Evolutionary conservation across 371 early-diverging fungal species (phyloP).

Genomic region (Catenaria anguillulae): DNA sequence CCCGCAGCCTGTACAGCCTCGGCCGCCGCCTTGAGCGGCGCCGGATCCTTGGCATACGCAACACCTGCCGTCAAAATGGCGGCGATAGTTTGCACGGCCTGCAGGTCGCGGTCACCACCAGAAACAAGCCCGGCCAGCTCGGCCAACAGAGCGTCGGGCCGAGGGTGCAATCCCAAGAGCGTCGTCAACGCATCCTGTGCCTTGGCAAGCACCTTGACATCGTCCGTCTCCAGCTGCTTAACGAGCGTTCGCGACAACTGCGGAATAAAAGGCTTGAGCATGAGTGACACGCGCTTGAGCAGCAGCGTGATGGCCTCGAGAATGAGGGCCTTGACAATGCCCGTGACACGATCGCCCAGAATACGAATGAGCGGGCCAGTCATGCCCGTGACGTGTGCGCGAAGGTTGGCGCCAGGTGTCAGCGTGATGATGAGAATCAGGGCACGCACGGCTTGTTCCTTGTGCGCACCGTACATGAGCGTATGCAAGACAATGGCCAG

Average conservation of each 20-base stretch:
- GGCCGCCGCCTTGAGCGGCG: neutral
- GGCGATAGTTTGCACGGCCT: neutral
- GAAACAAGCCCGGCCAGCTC: constrained; percentile 32
- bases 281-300: constrained; percentile 62
- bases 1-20: neutral
- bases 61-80: neutral
- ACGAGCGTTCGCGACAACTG: constrained; percentile 94
- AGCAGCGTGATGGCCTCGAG: constrained; percentile 63
- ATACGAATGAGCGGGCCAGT: constrained; percentile 95
- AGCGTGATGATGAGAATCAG: neutral
- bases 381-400: constrained; percentile 47
- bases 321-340: constrained; percentile 81
- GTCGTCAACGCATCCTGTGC: constrained; percentile 65
- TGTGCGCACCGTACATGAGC: constrained; percentile 70
- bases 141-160: constrained; percentile 70
- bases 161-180: constrained; percentile 61
- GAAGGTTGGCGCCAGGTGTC: constrained; percentile 1
- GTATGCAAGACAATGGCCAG: constrained; percentile 87
- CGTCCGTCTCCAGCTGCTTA: constrained; percentile 67
- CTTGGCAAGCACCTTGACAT: constrained; percentile 49
- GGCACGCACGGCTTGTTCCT: constrained; percentile 48
- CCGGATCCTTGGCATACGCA: neutral
- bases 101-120: neutral
- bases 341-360: constrained; percentile 83
- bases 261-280: constrained; percentile 89